Conservation (phyloP, 2,329 filamentous ascomycete genomes). For the Ophiocordyceps sinensis region DNA sequence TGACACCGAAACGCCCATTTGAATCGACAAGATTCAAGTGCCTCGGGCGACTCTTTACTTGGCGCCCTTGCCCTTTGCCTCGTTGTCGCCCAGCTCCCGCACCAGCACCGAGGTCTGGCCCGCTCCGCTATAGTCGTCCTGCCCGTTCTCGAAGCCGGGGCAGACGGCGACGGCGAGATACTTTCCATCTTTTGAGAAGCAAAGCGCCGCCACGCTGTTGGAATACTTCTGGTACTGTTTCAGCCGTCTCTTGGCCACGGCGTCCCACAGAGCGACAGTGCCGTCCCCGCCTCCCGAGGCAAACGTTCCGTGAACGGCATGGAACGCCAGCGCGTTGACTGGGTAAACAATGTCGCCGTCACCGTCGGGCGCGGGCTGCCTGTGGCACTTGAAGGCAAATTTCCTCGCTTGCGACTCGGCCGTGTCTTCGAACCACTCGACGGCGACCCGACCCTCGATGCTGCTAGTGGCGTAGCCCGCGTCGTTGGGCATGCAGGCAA, state of each 20-base stretch:
- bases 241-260: slow-evolving; percentile 76
- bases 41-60: slow-evolving; percentile 31
- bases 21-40: slow-evolving; percentile 5
- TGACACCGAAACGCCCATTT: slow-evolving; percentile 15
- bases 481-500: slow-evolving; percentile 94
- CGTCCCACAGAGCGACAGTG: slow-evolving; percentile 88
- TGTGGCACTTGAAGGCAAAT: slow-evolving; percentile 98
- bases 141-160: slow-evolving; percentile 76
- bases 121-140: slow-evolving; percentile 60
- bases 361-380: slow-evolving; percentile 52
- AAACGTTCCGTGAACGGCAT: slow-evolving; percentile 71
- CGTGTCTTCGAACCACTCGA: slow-evolving; percentile 94
- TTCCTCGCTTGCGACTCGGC: slow-evolving; percentile 79
- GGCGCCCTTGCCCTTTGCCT: slow-evolving; percentile 72
- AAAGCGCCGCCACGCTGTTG: slow-evolving; percentile 61
- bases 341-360: slow-evolving; percentile 75
- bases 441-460: slow-evolving; percentile 90
- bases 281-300: slow-evolving; percentile 82
- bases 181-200: slow-evolving; percentile 64
- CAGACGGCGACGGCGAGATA: slow-evolving; percentile 69
- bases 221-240: slow-evolving; percentile 77
- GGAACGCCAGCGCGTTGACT: slow-evolving; percentile 80
- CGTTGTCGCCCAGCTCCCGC: slow-evolving; percentile 70
- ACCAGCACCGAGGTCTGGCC: slow-evolving; percentile 68
- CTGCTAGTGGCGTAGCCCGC: slow-evolving; percentile 82